A percentile compares a stretch with the other conserved stretches of the same genome.
These are phyloP conservation scores for Hansenula anomala DNA, from an alignment of 1,139 yeast species.

Conservation along the genomic window DNA sequence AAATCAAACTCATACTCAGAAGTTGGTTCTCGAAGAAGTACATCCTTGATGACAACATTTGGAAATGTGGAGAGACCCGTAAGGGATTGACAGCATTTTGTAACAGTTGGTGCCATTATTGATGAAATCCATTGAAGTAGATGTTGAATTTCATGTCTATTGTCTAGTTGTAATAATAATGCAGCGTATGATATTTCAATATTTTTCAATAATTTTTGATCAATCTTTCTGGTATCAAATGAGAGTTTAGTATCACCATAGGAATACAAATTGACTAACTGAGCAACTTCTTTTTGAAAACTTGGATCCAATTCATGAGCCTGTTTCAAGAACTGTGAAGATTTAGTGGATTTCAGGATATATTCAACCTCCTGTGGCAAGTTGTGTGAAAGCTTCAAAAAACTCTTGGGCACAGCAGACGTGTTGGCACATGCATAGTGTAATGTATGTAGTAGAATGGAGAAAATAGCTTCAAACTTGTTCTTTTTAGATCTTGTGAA, in stretches of 20 bases:
- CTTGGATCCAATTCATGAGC: background rate
- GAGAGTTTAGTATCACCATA: background rate
- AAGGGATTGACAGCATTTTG: constrained; percentile 25
- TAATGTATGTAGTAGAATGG: background rate
- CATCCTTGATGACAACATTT: constrained; percentile 23
- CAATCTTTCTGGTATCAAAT: no score
- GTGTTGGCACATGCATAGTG: background rate
- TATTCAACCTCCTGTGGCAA: background rate
- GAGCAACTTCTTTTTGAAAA: background rate
- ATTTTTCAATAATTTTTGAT: background rate
- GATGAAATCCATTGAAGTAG: constrained; percentile 25
- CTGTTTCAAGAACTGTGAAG: background rate
- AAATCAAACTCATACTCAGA: constrained; percentile 22
- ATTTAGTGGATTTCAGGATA: background rate
- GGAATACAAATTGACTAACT: background rate
- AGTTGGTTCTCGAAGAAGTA: constrained; percentile 23
- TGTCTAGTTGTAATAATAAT: background rate
- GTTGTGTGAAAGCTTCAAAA: background rate
- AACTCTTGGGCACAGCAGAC: background rate
- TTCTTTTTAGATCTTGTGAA: background rate
- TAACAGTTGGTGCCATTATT: constrained; percentile 19
- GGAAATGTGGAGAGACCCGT: constrained; percentile 24
- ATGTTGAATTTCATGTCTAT: constrained; percentile 9
- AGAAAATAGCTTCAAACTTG: background rate
- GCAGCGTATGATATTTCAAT: background rate